These are phyloP conservation scores for Corymbia maculata DNA, from an alignment of 345 rosid species.

Conservation along the genomic window DNA sequence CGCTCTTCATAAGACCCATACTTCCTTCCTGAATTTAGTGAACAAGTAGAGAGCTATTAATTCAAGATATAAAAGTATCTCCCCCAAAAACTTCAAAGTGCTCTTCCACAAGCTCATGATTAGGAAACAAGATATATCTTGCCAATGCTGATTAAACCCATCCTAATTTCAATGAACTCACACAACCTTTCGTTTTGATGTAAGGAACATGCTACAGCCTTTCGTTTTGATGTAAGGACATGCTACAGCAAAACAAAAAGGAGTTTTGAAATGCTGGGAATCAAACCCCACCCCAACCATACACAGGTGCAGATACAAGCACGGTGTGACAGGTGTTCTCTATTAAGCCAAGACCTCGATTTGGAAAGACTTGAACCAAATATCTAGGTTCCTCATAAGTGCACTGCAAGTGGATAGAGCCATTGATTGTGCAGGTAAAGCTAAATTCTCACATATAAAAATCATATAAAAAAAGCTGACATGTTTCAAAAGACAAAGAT, in stretches of 20 bases:
- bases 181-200: background rate
- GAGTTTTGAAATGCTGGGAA: background rate
- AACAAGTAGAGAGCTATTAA: background rate
- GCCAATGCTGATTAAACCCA: background rate
- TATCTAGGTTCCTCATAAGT: background rate
- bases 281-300: background rate
- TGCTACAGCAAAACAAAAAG: background rate
- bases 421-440: background rate
- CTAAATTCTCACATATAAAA: background rate
- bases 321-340: background rate
- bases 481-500: background rate
- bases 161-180: background rate
- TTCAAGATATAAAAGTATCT: background rate
- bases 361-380: background rate
- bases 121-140: background rate
- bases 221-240: background rate
- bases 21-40: slow-evolving; percentile 58
- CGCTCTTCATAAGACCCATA: slow-evolving; percentile 82
- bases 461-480: background rate
- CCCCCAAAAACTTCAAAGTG: background rate
- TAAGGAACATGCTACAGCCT: background rate
- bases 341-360: background rate
- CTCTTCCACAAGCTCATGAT: background rate
- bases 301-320: background rate
- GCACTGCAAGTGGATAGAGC: background rate